Evolutionary conservation across 2,329 filamentous ascomycete genomes (phyloP).

Genomic region (Nemania sp.): DNA sequence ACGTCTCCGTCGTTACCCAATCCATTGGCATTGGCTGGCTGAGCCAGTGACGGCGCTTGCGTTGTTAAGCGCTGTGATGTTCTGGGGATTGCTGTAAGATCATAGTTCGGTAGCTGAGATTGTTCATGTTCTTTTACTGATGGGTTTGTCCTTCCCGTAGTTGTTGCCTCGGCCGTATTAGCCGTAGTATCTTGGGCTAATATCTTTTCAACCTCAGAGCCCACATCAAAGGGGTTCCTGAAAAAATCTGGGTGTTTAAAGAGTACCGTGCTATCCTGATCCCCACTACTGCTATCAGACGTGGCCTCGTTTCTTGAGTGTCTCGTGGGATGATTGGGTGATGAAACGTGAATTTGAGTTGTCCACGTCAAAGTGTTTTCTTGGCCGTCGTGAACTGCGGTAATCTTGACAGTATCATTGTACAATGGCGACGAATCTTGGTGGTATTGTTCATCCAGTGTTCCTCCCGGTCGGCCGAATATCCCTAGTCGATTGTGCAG

Average conservation of each 20-base stretch:
- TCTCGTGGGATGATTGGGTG: background rate
- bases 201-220: background rate
- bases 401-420: background rate
- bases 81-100: background rate
- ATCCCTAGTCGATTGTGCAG: background rate
- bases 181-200: background rate
- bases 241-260: background rate
- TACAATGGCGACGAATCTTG: background rate
- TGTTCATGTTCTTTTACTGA: background rate
- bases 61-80: background rate
- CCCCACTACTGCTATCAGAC: background rate
- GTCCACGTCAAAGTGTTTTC: background rate
- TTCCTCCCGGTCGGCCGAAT: background rate
- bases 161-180: background rate
- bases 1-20: background rate
- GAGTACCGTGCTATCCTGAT: background rate
- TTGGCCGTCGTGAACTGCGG: background rate
- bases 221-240: background rate
- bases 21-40: background rate
- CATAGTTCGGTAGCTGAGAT: background rate
- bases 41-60: background rate
- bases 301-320: background rate
- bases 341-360: background rate
- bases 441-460: background rate
- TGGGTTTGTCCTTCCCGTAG: background rate